Conservation (phyloP, 2,329 filamentous ascomycete genomes). For the Pseudopyrenochaeta lycopersici region DNA sequence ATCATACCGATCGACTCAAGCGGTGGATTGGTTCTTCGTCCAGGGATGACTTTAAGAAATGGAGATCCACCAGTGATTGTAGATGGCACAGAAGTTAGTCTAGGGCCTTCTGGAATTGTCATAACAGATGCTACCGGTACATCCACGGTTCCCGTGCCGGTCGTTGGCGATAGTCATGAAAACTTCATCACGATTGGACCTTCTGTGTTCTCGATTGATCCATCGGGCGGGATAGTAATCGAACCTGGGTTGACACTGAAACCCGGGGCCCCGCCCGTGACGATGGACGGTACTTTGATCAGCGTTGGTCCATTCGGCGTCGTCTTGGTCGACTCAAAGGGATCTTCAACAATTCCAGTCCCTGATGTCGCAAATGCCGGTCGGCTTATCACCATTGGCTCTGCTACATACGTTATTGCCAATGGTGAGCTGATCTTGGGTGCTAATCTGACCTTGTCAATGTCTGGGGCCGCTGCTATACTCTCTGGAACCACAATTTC, state of each 20-base stretch:
- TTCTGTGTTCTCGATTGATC: slow-evolving; percentile 16
- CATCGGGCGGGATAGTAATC: slow-evolving; percentile 24
- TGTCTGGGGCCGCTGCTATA: not conserved
- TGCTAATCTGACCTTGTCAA: slow-evolving; percentile 1
- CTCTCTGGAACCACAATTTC: not conserved
- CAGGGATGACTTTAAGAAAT: slow-evolving; percentile 11
- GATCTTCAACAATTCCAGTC: slow-evolving; percentile 8
- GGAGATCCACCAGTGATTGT: slow-evolving; percentile 19
- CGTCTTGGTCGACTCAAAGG: not conserved
- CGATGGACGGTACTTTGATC: slow-evolving; percentile 17
- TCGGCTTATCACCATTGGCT: slow-evolving; percentile 10
- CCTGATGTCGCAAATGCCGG: not conserved
- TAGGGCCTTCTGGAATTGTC: slow-evolving; percentile 11
- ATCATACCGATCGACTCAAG: slow-evolving; percentile 1
- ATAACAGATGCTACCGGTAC: slow-evolving; percentile 4
- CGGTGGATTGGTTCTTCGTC: slow-evolving; percentile 12
- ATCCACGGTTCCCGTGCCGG: no score
- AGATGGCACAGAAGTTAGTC: slow-evolving; percentile 12
- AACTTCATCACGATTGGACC: no score
- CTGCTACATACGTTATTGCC: slow-evolving; percentile 2
- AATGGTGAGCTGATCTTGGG: slow-evolving; percentile 7
- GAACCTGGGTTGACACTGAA: slow-evolving; percentile 19
- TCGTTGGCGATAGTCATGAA: no score
- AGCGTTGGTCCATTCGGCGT: slow-evolving; percentile 17
- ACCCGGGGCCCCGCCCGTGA: slow-evolving; percentile 9